Evolutionary conservation across 208 protist species (phyloP).

Genomic region (Naegleria gruberi): DNA sequence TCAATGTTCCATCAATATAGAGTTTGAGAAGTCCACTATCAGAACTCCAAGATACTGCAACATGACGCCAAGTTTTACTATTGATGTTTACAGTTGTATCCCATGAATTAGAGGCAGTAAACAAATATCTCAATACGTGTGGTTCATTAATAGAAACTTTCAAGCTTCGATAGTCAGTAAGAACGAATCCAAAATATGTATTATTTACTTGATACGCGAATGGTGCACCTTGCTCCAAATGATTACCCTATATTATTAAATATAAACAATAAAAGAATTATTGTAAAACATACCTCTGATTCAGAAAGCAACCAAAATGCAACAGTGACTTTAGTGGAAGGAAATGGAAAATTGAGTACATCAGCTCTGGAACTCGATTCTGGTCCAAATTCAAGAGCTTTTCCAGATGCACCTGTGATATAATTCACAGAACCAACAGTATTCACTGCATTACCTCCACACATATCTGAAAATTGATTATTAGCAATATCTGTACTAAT

Average conservation of each 20-base stretch:
- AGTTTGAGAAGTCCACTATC: neutral
- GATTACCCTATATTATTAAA: neutral
- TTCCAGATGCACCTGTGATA: neutral
- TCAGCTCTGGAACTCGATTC: neutral
- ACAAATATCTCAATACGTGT: neutral
- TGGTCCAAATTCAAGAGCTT: neutral
- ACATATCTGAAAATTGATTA: too few species aligned
- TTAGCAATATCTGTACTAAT: neutral
- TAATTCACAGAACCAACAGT: neutral
- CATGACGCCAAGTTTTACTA: neutral
- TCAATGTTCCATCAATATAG: neutral
- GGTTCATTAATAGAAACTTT: neutral
- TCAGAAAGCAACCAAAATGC: neutral
- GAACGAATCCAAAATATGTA: neutral
- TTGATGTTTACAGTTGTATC: neutral
- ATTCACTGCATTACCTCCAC: neutral
- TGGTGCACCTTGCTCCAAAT: neutral
- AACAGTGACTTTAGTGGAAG: neutral
- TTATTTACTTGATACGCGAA: neutral
- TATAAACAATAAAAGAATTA: too few species aligned
- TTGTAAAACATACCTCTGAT: neutral
- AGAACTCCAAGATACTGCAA: neutral
- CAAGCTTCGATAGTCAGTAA: neutral
- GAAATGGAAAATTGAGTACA: neutral
- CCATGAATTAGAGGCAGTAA: neutral